These are phyloP conservation scores for Pterula multifida DNA, from an alignment of 1,284 basidiomycete species.

Conservation along the genomic window DNA sequence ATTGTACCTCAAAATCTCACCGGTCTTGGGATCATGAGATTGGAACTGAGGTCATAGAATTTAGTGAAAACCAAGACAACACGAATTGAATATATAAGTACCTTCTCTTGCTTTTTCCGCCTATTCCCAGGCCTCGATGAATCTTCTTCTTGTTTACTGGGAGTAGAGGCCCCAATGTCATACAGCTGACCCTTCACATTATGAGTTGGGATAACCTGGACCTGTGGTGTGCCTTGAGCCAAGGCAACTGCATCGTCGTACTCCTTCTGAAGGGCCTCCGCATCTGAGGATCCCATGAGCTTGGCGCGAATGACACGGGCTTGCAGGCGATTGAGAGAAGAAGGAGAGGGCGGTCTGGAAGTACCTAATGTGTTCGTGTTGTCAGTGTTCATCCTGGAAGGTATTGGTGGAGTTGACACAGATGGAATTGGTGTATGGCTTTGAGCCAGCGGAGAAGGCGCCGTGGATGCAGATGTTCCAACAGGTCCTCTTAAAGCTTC, in stretches of 20 bases:
- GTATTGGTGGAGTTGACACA: constrained; percentile 68
- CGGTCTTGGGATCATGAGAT: constrained; percentile 80
- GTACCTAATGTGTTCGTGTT: not conserved
- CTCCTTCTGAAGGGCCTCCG: constrained; percentile 66
- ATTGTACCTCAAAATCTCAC: constrained; percentile 76
- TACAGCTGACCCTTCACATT: constrained; percentile 83
- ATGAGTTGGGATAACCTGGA: constrained; percentile 85
- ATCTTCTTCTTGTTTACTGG: constrained; percentile 29
- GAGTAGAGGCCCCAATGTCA: constrained; percentile 66
- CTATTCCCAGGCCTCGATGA: constrained; percentile 34
- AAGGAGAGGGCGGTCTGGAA: constrained; percentile 45
- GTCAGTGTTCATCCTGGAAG: constrained; percentile 12
- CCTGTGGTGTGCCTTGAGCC: constrained; percentile 31
- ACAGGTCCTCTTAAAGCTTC: constrained; percentile 26
- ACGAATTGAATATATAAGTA: constrained; percentile 19
- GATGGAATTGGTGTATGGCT: constrained; percentile 77
- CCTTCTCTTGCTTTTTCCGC: constrained; percentile 65
- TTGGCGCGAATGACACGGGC: constrained; percentile 89
- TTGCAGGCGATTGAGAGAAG: constrained; percentile 85
- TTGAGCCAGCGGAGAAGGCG: constrained; percentile 35
- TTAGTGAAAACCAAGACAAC: constrained; percentile 1
- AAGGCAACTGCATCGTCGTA: constrained; percentile 61
- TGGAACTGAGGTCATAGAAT: constrained; percentile 47
- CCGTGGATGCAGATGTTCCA: constrained; percentile 40
- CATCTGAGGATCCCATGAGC: constrained; percentile 66